Conservation (phyloP, 345 rosid genomes). For the Sonneratia caseolaris region DNA sequence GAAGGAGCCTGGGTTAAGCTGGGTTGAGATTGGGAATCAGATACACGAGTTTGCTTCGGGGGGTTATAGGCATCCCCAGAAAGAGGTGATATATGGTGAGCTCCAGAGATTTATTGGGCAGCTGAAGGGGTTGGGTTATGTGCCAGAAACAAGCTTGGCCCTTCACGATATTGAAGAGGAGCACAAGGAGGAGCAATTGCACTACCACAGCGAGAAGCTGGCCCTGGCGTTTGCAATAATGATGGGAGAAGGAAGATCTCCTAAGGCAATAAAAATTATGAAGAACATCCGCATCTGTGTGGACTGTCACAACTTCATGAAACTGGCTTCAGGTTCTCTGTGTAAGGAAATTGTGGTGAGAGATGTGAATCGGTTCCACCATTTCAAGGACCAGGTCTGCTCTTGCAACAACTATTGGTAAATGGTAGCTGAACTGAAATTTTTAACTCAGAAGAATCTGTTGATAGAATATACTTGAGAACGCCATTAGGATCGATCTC, state of each 20-base stretch:
- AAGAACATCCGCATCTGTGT: conserved; percentile 78
- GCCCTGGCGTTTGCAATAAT: conserved; percentile 59
- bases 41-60: conserved; percentile 75
- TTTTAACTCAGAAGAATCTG: background rate
- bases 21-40: conserved; percentile 58
- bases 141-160: conserved; percentile 59
- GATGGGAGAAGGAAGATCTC: conserved; percentile 27
- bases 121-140: conserved; percentile 63
- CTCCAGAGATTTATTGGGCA: conserved; percentile 39
- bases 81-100: conserved; percentile 39
- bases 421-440: background rate
- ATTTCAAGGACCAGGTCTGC: conserved; percentile 47
- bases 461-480: background rate
- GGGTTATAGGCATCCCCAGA: conserved; percentile 52
- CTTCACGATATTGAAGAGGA: conserved; percentile 64
- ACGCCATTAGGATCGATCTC: background rate
- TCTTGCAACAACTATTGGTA: conserved; percentile 86
- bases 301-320: conserved; percentile 92
- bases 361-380: conserved; percentile 83
- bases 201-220: conserved; percentile 73
- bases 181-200: conserved; percentile 64
- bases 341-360: conserved; percentile 61
- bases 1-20: conserved; percentile 86
- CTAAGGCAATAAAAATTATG: conserved; percentile 41
- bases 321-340: conserved; percentile 53